phyloP scores from a whole-genome alignment of 2,329 filamentous ascomycete genomes.

The Penicillium sp. region DNA sequence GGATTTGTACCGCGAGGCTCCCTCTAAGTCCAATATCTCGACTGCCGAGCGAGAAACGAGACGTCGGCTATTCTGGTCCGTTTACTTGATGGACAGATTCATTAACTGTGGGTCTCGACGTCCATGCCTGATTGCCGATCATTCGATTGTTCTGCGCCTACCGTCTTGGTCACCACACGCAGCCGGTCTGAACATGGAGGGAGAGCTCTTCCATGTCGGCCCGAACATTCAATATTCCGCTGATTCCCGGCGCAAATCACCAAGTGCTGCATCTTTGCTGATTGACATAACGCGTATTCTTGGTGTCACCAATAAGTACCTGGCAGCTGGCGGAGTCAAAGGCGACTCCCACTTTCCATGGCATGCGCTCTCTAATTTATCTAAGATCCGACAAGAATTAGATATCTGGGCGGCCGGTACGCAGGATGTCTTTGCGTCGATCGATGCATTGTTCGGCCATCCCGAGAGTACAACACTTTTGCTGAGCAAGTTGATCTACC shows the following conservation, averaged over 20 bases:
- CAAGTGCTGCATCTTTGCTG: conserved; percentile 75
- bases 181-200: conserved; percentile 64
- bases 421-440: conserved; percentile 73
- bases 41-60: conserved; percentile 72
- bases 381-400: conserved; percentile 80
- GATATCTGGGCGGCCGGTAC: conserved; percentile 83
- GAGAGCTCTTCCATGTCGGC: conserved; percentile 76
- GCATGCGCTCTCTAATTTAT: conserved; percentile 81
- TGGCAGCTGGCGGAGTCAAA: conserved; percentile 82
- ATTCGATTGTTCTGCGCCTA: conserved; percentile 70
- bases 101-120: conserved; percentile 77
- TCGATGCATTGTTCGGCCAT: conserved; percentile 73
- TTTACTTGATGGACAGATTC: conserved; percentile 84
- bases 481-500: conserved; percentile 82
- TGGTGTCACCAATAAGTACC: conserved; percentile 78
- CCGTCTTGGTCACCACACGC: conserved; percentile 70
- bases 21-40: conserved; percentile 61
- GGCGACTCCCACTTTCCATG: conserved; percentile 89
- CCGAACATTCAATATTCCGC: conserved; percentile 75
- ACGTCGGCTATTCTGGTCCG: conserved; percentile 83
- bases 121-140: conserved; percentile 75
- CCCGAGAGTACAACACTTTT: conserved; percentile 75
- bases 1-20: conserved; percentile 75
- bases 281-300: conserved; percentile 82
- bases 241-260: conserved; percentile 66